Evolutionary conservation across 1,284 basidiomycete genomes (phyloP).

Genomic region (Ganoderma multipileum): DNA sequence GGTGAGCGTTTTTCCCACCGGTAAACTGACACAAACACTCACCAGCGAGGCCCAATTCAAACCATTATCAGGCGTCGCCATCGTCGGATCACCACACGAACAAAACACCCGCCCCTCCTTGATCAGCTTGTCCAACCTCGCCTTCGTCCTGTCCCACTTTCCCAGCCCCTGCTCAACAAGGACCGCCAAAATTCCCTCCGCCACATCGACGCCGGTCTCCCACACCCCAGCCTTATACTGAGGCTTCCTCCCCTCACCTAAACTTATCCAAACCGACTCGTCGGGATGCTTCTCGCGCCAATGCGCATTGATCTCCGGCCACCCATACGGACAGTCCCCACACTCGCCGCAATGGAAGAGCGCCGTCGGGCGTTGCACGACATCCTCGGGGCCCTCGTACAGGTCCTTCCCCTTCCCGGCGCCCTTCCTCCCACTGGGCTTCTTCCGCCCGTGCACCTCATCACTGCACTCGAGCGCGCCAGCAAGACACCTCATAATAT

Average conservation of each 20-base stretch:
- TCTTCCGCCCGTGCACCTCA: background rate
- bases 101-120: constrained; percentile 12
- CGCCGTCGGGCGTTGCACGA: background rate
- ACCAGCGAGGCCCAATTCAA: constrained; percentile 6
- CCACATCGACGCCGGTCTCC: background rate
- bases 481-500: background rate
- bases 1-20: background rate
- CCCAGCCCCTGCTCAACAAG: background rate
- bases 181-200: background rate
- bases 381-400: background rate
- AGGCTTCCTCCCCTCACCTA: background rate
- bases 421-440: background rate
- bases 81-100: constrained; percentile 16
- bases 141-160: background rate
- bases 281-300: background rate
- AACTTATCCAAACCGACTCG: background rate
- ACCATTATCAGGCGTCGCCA: constrained; percentile 5
- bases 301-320: background rate
- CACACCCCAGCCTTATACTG: background rate
- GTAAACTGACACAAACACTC: background rate
- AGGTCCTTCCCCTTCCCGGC: background rate
- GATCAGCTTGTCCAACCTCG: background rate
- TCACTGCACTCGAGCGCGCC: background rate
- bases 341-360: background rate
- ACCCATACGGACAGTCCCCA: background rate